Conservation (phyloP, 345 rosid genomes). For the Dipteronia dyeriana region DNA sequence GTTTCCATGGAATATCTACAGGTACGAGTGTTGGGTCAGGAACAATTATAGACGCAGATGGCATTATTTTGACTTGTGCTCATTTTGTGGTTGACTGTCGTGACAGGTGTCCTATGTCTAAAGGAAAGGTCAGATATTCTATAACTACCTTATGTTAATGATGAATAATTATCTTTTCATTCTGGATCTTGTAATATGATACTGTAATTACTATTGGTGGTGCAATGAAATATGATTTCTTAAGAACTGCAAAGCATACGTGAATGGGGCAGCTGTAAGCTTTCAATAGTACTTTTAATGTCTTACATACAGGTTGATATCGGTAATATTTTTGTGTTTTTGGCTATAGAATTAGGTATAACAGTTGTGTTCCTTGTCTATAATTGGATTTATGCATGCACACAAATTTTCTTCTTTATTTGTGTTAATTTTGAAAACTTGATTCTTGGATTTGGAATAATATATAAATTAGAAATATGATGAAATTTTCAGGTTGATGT, state of each 20-base stretch:
- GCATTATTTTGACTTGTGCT: conserved; percentile 92
- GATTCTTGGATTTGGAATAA: background rate
- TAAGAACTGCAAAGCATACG: background rate
- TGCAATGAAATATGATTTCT: background rate
- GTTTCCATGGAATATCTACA: conserved; percentile 48
- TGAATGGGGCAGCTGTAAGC: background rate
- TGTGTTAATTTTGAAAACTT: background rate
- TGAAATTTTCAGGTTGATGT: conserved; percentile 70
- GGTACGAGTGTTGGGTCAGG: conserved; percentile 80
- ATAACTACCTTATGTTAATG: background rate
- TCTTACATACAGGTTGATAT: background rate
- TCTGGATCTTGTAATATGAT: background rate
- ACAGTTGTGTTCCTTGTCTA: background rate
- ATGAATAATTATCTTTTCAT: background rate
- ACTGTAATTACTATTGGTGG: background rate
- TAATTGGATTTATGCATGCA: background rate
- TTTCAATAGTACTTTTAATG: background rate
- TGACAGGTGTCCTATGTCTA: conserved; percentile 44
- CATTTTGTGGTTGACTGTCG: conserved; percentile 77
- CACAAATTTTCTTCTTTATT: background rate
- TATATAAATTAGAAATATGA: background rate
- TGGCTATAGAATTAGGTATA: background rate
- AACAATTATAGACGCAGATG: conserved; percentile 77
- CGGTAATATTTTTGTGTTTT: background rate
- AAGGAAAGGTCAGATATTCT: conserved; percentile 58